Evolutionary conservation across 257 asterid genomes (phyloP), one percentile per base, ranked within the genome.

Genomic region (Craterostigma plantagineum): DNA sequence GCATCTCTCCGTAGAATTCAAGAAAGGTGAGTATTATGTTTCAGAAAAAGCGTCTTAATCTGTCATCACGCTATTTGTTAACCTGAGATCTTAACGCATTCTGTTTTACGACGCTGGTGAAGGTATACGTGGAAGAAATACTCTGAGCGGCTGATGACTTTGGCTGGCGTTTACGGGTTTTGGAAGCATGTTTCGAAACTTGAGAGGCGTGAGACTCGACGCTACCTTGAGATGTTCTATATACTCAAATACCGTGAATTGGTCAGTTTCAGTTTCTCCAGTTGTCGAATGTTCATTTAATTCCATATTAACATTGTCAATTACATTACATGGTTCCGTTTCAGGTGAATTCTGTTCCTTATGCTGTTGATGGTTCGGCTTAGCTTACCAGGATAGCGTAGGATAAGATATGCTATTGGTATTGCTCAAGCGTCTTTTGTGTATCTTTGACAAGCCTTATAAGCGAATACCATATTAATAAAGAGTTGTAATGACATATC

Each of bases 211-310:
- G 96, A 90, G 68, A 84, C 76, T 11, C 86, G 91, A 45, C 75
- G 96, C 7, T 83, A 90, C 52, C 82, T 90, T 10, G 96, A 83
- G 78, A 90, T 90, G 99, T 83, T 90, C 64, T 83, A 79, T 71
- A 90, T 84, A 59, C 93, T 90, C 71, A 83, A 90, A 64, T 64
- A 68, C 55, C 96, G 99, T 0, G 69, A 78, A 40, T 54, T 90
- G 81, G 99, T 90, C 41, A 72, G 84, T 50, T 23, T 23, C 30
- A 2, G 30, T 23, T 23, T 23, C 30, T 23, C 6, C 30, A 23
- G 6, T 23, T 2, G 30, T 23, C 6, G 30, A 23, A 6, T 23
- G n/a, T n/a, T n/a, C n/a, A n/a, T n/a, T n/a, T 23, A 2, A 23
- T 23, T 23, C 2, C 30, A 23, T 23, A 23, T 23, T 2, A 23